Base-by-base conservation (phyloP, 2,329 filamentous ascomycete species). In the Zymoseptoria passerinii region DNA sequence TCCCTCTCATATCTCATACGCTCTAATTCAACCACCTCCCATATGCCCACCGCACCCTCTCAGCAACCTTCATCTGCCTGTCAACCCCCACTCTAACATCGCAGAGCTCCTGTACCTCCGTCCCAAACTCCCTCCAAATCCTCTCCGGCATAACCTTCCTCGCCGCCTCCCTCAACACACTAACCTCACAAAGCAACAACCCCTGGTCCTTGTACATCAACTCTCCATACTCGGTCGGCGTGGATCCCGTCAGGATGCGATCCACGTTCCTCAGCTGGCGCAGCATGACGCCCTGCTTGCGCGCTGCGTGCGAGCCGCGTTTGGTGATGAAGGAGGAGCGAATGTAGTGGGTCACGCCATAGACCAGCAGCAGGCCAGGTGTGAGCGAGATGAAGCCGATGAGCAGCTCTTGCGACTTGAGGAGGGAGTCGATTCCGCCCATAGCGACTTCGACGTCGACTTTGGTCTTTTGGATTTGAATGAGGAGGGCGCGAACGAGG, bases 391-490 rank as follows among this genome's bases (percentile, higher is more conserved):
- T 87, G 69, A 99, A 96, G n/a, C 90, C 94, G 75, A 99, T 99
- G 23, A 99, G 89, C 52, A 99, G 81, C 71, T 99, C 92, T 71
- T 99, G 94, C 69, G 92, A 96, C 77, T 94, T 96, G 58, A 99
- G 81, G 29, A 99, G 81, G 35, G 90, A 85, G 77, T 99, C 92
- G 64, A 99, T 99, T 18, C 94, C 94, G 60, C 89, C 90, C 77
- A 99, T 92, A 13, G 94, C 94, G 61, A 97, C 86, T 73, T 99
- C 94, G 10, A 99, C 85, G 70, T 99, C 94, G 8, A 99, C 94
- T 77, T 99, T 99, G 20, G 94, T 97, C 80, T 99, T 99, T 70
- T 99, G 94, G 44, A 99, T 87, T 71, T 99, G 94, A 57, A 99
- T 97, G 50, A 99, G 80, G 28, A 99, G 83, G 4, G 92, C 91